phyloP scores from a whole-genome alignment of 1,284 basidiomycete genomes.

The Tilletiopsis washingtonensis region DNA sequence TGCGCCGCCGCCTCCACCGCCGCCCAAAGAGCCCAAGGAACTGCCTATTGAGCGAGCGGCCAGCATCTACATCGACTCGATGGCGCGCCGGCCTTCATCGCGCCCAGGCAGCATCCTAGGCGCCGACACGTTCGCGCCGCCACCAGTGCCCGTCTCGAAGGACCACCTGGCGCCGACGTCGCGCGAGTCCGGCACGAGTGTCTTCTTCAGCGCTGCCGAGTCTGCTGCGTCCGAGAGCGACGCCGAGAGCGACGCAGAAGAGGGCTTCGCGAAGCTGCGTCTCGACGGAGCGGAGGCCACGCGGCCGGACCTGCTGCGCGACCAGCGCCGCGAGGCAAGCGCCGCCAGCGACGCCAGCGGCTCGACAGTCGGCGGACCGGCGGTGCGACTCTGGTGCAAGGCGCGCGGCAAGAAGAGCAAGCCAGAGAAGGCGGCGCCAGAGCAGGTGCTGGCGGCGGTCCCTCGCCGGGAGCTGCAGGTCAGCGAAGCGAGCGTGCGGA shows the following conservation, averaged over 20 bases:
- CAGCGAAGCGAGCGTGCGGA: constrained; percentile 9
- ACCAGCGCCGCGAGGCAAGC: constrained; percentile 2
- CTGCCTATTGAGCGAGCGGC: constrained; percentile 7
- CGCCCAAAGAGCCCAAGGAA: neutral
- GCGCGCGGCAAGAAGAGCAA: constrained; percentile 18
- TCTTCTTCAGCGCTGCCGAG: constrained; percentile 21
- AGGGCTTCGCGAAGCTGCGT: no score
- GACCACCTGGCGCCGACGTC: constrained; percentile 3
- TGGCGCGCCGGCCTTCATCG: neutral
- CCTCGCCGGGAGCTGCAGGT: neutral
- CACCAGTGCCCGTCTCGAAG: constrained; percentile 28
- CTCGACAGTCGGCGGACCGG: constrained; percentile 28
- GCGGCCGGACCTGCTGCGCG: constrained; percentile 23
- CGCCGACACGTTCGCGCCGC: constrained; percentile 28
- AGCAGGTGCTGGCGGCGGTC: neutral
- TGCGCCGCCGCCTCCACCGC: neutral
- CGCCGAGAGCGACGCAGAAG: constrained; percentile 15
- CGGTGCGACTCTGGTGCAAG: constrained; percentile 23
- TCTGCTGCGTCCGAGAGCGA: constrained; percentile 7
- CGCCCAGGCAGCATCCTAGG: constrained; percentile 13
- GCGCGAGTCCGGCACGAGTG: constrained; percentile 7
- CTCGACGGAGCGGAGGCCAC: constrained; percentile 16
- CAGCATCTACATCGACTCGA: constrained; percentile 13
- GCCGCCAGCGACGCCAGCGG: constrained; percentile 20
- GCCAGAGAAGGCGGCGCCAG: neutral